Conservation (phyloP, 2,329 filamentous ascomycete species). For the Corniculantispora saksenae region DNA sequence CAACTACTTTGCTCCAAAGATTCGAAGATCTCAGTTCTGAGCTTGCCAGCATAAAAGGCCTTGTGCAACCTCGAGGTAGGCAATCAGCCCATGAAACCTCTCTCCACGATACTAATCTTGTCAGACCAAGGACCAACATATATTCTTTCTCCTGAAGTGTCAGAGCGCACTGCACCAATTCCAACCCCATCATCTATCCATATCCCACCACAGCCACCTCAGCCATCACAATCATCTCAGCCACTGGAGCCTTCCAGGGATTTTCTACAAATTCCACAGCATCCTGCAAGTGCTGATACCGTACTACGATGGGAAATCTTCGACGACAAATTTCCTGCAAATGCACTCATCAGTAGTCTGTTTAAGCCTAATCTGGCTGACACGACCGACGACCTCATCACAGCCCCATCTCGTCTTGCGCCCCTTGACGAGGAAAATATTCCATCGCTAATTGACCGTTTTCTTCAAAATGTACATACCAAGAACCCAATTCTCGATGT, state of each 20-base stretch:
- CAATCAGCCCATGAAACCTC: not conserved
- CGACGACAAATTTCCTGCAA: constrained; percentile 21
- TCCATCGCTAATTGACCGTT: constrained; percentile 26
- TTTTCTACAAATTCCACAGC: constrained; percentile 26
- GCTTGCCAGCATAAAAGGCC: constrained; percentile 20
- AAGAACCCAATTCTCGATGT: constrained; percentile 31
- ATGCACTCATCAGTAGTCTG: constrained; percentile 22
- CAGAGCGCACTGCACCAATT: not conserved
- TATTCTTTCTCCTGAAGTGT: not conserved
- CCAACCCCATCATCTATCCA: not conserved
- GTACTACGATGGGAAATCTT: constrained; percentile 25
- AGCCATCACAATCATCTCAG: not conserved
- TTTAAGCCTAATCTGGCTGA: constrained; percentile 19
- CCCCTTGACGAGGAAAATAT: constrained; percentile 28
- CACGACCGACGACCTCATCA: constrained; percentile 12
- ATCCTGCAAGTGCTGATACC: constrained; percentile 24
- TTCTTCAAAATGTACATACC: constrained; percentile 28
- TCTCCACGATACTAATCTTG: not conserved
- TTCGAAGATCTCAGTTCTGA: constrained; percentile 23
- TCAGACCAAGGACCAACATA: not conserved
- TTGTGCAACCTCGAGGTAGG: constrained; percentile 12
- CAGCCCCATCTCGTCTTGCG: constrained; percentile 14
- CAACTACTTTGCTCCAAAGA: constrained; percentile 21
- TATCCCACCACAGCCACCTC: not conserved
- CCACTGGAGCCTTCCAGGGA: constrained; percentile 23